Base-by-base conservation (phyloP, 2,329 filamentous ascomycete species). In the Colletotrichum tropicale region DNA sequence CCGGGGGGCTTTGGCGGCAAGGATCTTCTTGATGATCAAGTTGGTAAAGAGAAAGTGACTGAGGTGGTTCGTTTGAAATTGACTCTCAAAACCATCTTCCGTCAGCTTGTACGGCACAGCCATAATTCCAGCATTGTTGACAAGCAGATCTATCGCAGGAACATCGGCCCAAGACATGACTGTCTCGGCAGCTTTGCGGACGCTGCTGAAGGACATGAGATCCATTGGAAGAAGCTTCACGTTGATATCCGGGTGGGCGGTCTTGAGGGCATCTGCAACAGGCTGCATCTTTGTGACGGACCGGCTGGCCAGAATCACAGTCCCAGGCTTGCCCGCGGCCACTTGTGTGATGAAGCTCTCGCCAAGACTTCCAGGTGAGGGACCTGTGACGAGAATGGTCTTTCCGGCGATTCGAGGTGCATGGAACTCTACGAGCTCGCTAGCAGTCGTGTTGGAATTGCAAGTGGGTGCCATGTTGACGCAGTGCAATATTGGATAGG, bases 381-480 rank as follows among this genome's bases (percentile, higher is more conserved):
- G 82, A 16, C 87, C 86, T 0, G 86, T 88, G 4, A 84, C 83
- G 58, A 88, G 81, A 70, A 88, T 80, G 9, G 79, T 81, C 65
- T 85, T 86, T 70, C 80, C 80, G 28, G 79, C 80, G 79, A 86
- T 85, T 26, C 80, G 77, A 28, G 73, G 21, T 64, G 80, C 74
- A 43, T 81, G 84, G 69, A 80, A 78, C 34, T 77, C 71, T 38
- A 79, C 78, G 10, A 85, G 78, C 8, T 82, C 79, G 12, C 76
- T 36, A 15, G 30, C 60, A n/a, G 18, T 64, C 0, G 60, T 64
- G 32, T 64, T 64, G 30, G 18, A 32, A 3, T 36, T 38, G 32
- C 58, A 61, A 34, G 58, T 21, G 8, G 58, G 58, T 13, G 28
- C 28, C 58, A 61, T 61, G 18, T 30, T 61, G 16, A 32, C 3